Evolutionary conservation across 169 alveolate genomes (phyloP), one percentile per base, ranked within the genome.

Genomic region (Plasmodium billcollinsi): DNA sequence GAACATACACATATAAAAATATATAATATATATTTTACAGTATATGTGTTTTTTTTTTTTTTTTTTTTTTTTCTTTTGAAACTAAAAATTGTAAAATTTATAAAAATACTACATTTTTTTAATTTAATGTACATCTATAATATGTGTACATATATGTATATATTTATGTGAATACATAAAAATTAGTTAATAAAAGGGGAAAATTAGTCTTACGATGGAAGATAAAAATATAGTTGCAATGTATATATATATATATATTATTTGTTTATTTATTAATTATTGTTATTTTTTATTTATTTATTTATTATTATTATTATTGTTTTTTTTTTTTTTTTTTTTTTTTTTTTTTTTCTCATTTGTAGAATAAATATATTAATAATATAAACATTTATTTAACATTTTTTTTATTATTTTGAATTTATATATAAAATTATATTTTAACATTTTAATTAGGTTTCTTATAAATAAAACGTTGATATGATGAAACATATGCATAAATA

Each of bases 361-460:
- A 39, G 47, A 39, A 39, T 39, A 39, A 39, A 39, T 39, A 39
- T 39, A 39, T 39, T 39, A 39, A 39, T 39, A 39, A 5, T 6
- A 39, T 39, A 39, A 39, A 39, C 47, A 0, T 39, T 5, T 39
- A 39, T 39, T 39, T 6, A 39, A 39, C 47, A 39, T 39, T 39
- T 39, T 39, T 39, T 39, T 39, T 5, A 39, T 39, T 39, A 39
- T 39, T 39, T 39, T 39, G 11, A 39, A 39, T 39, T 5, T 39
- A 39, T 39, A 39, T 39, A 39, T 39, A 39, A 39, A 39, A 39
- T 39, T 39, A 39, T 39, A 39, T 39, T 43, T 71, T 71, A 49
- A 71, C 45, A 18, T 71, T 71, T 73, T 73, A 56, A 54, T 52
- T 33, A 73, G 54, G 86, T 73, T 73, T 73, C 86, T 56, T 69